Base-by-base conservation (phyloP, 2,329 filamentous ascomycete species). In the Fusarium sp. region DNA sequence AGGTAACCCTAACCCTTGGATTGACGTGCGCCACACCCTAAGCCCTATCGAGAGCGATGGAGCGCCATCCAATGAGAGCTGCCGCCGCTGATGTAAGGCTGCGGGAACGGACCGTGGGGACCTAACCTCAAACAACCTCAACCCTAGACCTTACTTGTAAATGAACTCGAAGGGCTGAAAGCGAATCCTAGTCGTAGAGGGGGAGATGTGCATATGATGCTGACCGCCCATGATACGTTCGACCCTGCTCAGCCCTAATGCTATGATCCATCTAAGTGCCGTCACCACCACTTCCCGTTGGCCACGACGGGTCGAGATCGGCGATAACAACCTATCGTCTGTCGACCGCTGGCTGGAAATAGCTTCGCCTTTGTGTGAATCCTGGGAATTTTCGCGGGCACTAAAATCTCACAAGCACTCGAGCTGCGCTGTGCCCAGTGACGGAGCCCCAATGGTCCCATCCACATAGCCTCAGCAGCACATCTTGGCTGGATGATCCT, bases 391-490 rank as follows among this genome's bases (percentile, higher is more conserved):
- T 47, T 54, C 40, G 24, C 56, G 38, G 67, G 56, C 57, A 57
- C 71, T 74, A 74, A 74, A 74, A 74, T 74, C 71, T 74, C 45
- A 74, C 71, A 38, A 73, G 61, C 67, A 73, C 58, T 27, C 27
- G 27, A 27, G 27, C 27, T 63, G 68, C 71, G 13, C 34, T 38
- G 20, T 37, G 27, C 10, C 16, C 35, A 37, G 31, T 14, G 24
- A 22, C 16, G 29, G n/a, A 37, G 59, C 29, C 40, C 29, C 68
- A 42, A 62, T 40, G 52, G 68, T 24, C 52, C 71, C 71, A 72
- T 74, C 22, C 34, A 34, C 67, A 58, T 56, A 74, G 62, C 62
- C 58, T 65, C 37, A 47, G 62, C 47, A 60, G 54, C 34, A 65
- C 31, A 56, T 54, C 10, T 70, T 73, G 63, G 58, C 40, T 62